These are phyloP conservation scores for Maudiozyma pseudohumilis DNA, from an alignment of 805 yeast genomes.

Conservation along the genomic window DNA sequence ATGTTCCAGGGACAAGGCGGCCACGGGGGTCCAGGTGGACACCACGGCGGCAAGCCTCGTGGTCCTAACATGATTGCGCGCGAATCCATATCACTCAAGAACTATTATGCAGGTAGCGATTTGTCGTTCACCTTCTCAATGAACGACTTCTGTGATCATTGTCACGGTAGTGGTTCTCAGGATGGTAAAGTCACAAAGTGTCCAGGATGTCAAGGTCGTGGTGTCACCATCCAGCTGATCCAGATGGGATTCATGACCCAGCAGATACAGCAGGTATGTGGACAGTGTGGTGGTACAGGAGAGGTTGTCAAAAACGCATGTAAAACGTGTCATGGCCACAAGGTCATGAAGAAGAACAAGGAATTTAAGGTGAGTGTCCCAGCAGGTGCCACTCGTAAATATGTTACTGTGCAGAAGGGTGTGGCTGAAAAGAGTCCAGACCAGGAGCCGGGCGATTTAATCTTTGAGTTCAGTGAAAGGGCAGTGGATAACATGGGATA, in stretches of 20 bases:
- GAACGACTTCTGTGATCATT: conserved; percentile 65
- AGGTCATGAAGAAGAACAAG: conserved; percentile 48
- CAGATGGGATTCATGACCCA: conserved; percentile 90
- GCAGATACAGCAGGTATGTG: conserved; percentile 71
- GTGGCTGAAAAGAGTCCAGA: conserved; percentile 84
- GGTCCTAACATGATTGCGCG: conserved; percentile 56
- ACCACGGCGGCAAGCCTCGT: conserved; percentile 33
- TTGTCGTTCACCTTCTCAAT: conserved; percentile 52
- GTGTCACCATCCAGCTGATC: conserved; percentile 51
- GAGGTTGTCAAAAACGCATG: conserved; percentile 55
- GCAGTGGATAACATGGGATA: conserved; percentile 57
- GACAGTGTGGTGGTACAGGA: conserved; percentile 73
- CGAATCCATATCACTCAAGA: conserved; percentile 48
- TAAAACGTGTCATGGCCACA: conserved; percentile 57
- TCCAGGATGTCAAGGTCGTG: conserved; percentile 63
- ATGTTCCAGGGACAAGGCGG: conserved; percentile 28
- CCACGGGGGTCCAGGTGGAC: conserved; percentile 32
- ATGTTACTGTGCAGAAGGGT: conserved; percentile 50
- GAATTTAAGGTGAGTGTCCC: conserved; percentile 50
- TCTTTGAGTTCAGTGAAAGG: conserved; percentile 51
- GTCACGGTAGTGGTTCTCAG: conserved; percentile 78
- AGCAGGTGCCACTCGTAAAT: conserved; percentile 61
- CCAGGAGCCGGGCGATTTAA: conserved; percentile 69
- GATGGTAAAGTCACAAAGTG: conserved; percentile 68
- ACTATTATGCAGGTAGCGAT: conserved; percentile 61